Percentiles rank a stretch among this genome's conserved stretches.
Evolutionary conservation across 1,139 yeast genomes (phyloP).

Genomic region (Blastobotrys raffinosifermentans): DNA sequence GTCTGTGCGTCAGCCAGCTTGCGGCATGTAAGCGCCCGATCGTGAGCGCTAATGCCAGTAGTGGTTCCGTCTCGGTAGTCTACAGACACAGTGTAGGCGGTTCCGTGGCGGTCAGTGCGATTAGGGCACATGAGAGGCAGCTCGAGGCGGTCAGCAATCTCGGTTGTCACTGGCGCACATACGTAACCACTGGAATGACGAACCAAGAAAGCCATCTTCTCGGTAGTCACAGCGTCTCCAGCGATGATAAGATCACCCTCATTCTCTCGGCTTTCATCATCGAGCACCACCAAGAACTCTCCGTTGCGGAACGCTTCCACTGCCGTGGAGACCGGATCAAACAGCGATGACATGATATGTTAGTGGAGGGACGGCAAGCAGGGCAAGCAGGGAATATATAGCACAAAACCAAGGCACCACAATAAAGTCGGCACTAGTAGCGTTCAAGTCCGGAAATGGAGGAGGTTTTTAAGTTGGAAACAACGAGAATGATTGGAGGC

Average conservation of each 20-base stretch:
- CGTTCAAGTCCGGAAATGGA: no score
- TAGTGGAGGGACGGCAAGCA: no score
- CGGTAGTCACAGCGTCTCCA: conserved; percentile 71
- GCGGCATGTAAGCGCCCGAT: conserved; percentile 78
- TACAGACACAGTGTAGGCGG: conserved; percentile 92
- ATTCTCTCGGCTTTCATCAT: conserved; percentile 91
- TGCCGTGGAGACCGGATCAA: conserved; percentile 65
- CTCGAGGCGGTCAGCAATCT: conserved; percentile 71
- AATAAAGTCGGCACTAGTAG: no score
- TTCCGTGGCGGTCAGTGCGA: conserved; percentile 82
- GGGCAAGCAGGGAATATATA: no score
- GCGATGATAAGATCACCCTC: conserved; percentile 97
- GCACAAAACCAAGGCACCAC: no score
- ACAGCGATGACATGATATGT: no score
- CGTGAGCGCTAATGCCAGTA: conserved; percentile 96
- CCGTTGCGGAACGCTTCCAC: conserved; percentile 76
- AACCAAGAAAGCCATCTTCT: conserved; percentile 91
- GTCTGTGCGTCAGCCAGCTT: conserved; percentile 58
- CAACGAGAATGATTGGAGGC: no score
- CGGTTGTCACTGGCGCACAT: conserved; percentile 80
- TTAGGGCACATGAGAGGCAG: conserved; percentile 71
- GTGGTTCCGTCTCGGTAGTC: conserved; percentile 80
- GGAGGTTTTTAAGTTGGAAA: no score
- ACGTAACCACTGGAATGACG: conserved; percentile 84
- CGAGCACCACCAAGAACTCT: conserved; percentile 89